Evolutionary conservation across 225 moss, liverwort and hornwort species (phyloP).

Genomic region (Straminergon stramineum): DNA sequence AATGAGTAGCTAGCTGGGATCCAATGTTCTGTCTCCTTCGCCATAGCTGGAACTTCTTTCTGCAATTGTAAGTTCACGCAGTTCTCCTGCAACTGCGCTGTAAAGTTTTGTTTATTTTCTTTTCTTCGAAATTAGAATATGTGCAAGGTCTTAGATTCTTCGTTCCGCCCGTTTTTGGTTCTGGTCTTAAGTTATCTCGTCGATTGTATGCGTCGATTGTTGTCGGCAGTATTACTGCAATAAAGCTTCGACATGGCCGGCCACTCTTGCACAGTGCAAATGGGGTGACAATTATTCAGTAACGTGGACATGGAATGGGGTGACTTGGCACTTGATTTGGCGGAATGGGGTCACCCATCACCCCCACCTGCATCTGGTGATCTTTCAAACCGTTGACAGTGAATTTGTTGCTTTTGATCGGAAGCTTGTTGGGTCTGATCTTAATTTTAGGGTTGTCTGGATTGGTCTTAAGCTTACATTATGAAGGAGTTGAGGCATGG

Average conservation of each 20-base stretch:
- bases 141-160: background rate
- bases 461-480: too few species aligned
- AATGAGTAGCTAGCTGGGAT: background rate
- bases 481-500: background rate
- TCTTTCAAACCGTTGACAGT: background rate
- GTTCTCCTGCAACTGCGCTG: background rate
- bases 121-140: background rate
- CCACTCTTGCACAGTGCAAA: background rate
- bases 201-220: background rate
- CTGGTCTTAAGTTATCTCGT: background rate
- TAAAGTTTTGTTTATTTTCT: background rate
- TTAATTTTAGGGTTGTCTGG: background rate
- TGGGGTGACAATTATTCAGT: background rate
- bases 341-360: background rate
- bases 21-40: background rate
- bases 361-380: background rate
- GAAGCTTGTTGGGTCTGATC: background rate
- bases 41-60: background rate
- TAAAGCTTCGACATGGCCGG: background rate
- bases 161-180: background rate
- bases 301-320: background rate
- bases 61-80: background rate
- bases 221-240: background rate
- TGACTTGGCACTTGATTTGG: background rate
- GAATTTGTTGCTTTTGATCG: background rate